Percentiles rank a stretch among this genome's conserved stretches.
These are phyloP conservation scores for Tolypocladium inflatum DNA, from an alignment of 2,329 filamentous ascomycete species.

Conservation along the genomic window DNA sequence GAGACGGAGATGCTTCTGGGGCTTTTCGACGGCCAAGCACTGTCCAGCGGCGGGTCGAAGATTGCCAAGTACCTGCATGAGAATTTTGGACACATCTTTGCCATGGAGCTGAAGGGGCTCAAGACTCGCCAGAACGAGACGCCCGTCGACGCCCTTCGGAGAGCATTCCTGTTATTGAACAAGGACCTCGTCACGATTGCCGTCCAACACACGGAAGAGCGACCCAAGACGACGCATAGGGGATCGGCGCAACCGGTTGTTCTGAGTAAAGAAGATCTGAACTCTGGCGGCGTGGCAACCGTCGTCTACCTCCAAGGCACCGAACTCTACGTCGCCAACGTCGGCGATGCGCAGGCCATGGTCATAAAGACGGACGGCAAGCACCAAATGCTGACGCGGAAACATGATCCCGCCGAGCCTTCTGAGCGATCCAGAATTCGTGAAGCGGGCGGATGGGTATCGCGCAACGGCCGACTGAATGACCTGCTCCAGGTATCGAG, in stretches of 20 bases:
- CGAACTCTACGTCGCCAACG: conserved; percentile 88
- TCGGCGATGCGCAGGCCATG: conserved; percentile 93
- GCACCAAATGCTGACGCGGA: conserved; percentile 74
- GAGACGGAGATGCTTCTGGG: conserved; percentile 86
- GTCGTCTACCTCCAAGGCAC: conserved; percentile 83
- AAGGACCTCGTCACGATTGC: conserved; percentile 87
- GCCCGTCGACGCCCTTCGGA: conserved; percentile 71
- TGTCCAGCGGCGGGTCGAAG: conserved; percentile 83
- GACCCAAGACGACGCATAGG: conserved; percentile 56
- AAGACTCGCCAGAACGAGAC: conserved; percentile 61
- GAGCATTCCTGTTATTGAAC: conserved; percentile 82
- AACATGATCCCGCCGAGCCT: conserved; percentile 86
- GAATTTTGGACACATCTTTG: conserved; percentile 82
- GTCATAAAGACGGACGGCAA: conserved; percentile 83
- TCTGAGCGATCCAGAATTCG: conserved; percentile 80
- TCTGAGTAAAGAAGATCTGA: conserved; percentile 80
- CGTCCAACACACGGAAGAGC: conserved; percentile 70
- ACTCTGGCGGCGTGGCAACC: conserved; percentile 84
- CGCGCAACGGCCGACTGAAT: conserved; percentile 86
- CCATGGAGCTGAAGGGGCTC: conserved; percentile 67
- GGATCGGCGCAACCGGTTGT: conserved; percentile 64
- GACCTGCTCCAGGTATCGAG: conserved; percentile 85
- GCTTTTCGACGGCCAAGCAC: conserved; percentile 91
- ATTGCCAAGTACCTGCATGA: conserved; percentile 96
- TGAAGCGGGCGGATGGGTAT: conserved; percentile 92